Base-by-base conservation (phyloP, 106 monocot genomes). In the Agapanthus africanus region DNA sequence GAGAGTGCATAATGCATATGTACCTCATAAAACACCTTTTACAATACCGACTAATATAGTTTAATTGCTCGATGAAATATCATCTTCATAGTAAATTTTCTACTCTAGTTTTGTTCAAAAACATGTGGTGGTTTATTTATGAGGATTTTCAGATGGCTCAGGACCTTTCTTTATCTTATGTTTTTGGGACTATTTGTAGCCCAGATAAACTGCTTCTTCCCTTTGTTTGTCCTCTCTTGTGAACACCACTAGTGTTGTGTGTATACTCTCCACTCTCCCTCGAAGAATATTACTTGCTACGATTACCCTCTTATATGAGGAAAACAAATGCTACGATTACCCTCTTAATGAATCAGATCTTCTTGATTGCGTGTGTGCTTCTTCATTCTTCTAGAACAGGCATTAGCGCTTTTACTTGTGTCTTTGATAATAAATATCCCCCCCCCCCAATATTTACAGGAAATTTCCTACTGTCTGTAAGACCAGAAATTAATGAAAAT, bases 391-490 rank as follows among this genome's bases (percentile, higher is more conserved):
- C 7, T 61, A 35, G 36, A 9, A 0, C 35, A 35, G 22, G 61
- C 4, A 35, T 3, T n/a, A 10, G 19, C 32, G 4, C 14, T 54
- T 11, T 54, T 26, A 25, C 23, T 26, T 54, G 0, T 6, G 35
- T 35, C 33, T 6, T 35, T 61, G 61, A 61, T 61, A 61, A 36
- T n/a, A 36, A 34, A 35, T 0, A 7, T 32, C 16, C 1, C n/a
- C n/a, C 1, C 16, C 6, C 61, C 36, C 35, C 0, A 76, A 11
- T 56, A 44, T 13, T 71, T 54, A 21, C 93, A 90, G 94, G 94
- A 72, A 94, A 94, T 40, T 94, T 90, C 68, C 50, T 84, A n/a
- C 73, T 94, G 5, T 87, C 87, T 18, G 35, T 90, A 51, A 94
- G 70, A 72, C 90, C 94, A 66, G 76, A 82, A 59, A 79, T 87